Evolutionary conservation across 176 grass and related monocot species (phyloP), one percentile per base, ranked within the genome.

Genomic region (Thinopyrum elongatum): DNA sequence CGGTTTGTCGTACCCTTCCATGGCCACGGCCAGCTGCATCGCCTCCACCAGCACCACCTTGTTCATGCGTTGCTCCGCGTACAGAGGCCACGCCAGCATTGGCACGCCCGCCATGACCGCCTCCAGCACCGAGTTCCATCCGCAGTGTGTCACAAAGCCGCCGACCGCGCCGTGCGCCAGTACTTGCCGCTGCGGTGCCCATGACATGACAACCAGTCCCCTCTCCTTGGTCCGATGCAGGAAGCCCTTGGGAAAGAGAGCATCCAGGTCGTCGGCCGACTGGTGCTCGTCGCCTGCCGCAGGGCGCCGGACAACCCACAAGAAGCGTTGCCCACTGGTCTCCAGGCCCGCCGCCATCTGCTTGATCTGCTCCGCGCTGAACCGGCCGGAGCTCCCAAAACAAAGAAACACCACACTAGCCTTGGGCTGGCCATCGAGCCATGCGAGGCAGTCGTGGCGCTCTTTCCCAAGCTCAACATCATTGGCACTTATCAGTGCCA

Each of bases 61-160:
- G 67, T 90, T 90, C 60, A 90, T 38, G 1, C 62, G 78, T 70
- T 90, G 88, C 83, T 90, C 88, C 2, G 78, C 67, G 74, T 85
- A 86, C 30, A 90, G 36, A 3, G 88, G 88, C 88, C 83, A 90
- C 3, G 70, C 82, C 46, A 90, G 83, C 85, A 90, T 76, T 0
- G 88, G 79, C 63, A 82, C 42, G 16, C 88, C 88, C 10, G 88
- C 77, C 42, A 55, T 2, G 3, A 68, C 39, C 2, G 76, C 76
- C 22, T 87, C 91, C 25, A 87, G 34, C 71, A 90, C 79, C 0
- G 87, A 90, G 75, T 87, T 93, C 87, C 84, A 93, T 0, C 88
- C 91, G 46, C 91, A 93, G 41, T 93, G 91, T 12, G 91, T 93
- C 0, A 93, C 76, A 79, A 95, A 93, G 0, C 75, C 87, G 8